Conservation (phyloP, 441 rosid species). For the Francoa sonchifolia region DNA sequence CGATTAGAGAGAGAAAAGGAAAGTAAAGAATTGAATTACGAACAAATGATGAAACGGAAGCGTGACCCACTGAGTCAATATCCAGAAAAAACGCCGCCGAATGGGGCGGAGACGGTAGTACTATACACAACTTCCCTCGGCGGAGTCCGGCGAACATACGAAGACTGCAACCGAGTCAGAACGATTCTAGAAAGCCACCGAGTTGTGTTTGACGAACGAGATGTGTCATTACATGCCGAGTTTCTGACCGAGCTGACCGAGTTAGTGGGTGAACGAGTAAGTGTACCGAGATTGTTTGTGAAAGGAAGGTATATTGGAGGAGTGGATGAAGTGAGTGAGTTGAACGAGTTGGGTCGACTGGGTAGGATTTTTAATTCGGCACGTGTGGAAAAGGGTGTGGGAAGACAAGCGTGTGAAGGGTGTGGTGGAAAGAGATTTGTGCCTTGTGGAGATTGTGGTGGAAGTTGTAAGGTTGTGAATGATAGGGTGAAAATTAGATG, state of each 20-base stretch:
- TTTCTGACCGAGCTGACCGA: slow-evolving; percentile 69
- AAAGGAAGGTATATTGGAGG: slow-evolving; percentile 81
- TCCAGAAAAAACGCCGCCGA: no score
- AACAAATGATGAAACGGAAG: no score
- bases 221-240: slow-evolving; percentile 64
- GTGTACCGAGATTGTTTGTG: slow-evolving; percentile 69
- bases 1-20: no score
- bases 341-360: slow-evolving; percentile 78
- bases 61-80: no score
- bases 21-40: no score
- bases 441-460: slow-evolving; percentile 59
- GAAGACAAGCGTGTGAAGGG: no score
- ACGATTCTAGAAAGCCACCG: slow-evolving; percentile 50
- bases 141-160: slow-evolving; percentile 70
- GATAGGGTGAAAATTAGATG: slow-evolving; percentile 40
- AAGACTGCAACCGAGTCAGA: slow-evolving; percentile 49
- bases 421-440: slow-evolving; percentile 52
- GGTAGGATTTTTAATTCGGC: slow-evolving; percentile 58
- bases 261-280: slow-evolving; percentile 37
- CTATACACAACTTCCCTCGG: slow-evolving; percentile 75
- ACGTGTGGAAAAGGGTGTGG: slow-evolving; percentile 15
- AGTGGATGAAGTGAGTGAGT: slow-evolving; percentile 54
- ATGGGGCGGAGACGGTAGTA: slow-evolving; percentile 42
- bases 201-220: slow-evolving; percentile 47
- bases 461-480: slow-evolving; percentile 41